phyloP scores from a whole-genome alignment of 2,329 filamentous ascomycete species.

The Phyllosticta citriasiana region DNA sequence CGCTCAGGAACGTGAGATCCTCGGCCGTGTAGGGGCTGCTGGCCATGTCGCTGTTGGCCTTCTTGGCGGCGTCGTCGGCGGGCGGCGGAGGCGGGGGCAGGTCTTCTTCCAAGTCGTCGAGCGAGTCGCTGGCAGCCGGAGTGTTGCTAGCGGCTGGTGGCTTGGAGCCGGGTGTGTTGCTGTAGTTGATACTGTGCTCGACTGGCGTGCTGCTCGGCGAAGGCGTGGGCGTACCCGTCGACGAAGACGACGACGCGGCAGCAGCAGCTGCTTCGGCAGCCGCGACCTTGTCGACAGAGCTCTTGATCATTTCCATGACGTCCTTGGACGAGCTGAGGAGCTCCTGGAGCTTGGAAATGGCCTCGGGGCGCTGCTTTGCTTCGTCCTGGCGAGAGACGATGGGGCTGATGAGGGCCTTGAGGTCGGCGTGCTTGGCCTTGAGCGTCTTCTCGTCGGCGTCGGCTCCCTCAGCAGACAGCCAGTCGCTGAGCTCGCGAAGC shows the following conservation, averaged over 20 bases:
- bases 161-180: constrained; percentile 21
- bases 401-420: constrained; percentile 69
- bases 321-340: constrained; percentile 60
- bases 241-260: constrained; percentile 32
- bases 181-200: neutral
- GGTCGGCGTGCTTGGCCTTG: constrained; percentile 62
- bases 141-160: constrained; percentile 32
- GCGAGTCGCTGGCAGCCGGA: constrained; percentile 16
- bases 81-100: constrained; percentile 29
- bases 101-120: constrained; percentile 51
- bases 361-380: constrained; percentile 57
- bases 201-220: neutral
- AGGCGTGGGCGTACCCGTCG: constrained; percentile 29
- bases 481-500: constrained; percentile 64
- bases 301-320: constrained; percentile 60
- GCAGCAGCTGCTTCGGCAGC: constrained; percentile 35
- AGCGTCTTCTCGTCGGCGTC: constrained; percentile 67
- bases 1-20: constrained; percentile 58
- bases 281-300: constrained; percentile 61
- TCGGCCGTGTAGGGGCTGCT: constrained; percentile 67
- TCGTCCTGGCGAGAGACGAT: constrained; percentile 69
- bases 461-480: constrained; percentile 79
- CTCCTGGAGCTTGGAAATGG: constrained; percentile 57
- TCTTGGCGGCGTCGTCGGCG: constrained; percentile 16
- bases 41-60: constrained; percentile 27